Conservation (phyloP, 2,329 filamentous ascomycete genomes). For the Penicillium griseofulvum region DNA sequence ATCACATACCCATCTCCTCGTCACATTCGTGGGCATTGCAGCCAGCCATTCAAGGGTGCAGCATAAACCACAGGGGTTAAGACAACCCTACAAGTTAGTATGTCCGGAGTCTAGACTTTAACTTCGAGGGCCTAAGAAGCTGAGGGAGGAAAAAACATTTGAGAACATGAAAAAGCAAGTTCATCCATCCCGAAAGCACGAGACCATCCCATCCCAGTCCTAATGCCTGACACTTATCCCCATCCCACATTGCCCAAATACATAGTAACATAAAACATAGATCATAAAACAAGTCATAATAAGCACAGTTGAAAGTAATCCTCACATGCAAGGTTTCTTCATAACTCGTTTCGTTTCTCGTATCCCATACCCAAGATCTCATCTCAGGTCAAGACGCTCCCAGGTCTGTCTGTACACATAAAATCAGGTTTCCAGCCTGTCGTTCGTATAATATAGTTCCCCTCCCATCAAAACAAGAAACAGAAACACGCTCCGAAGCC, state of each 20-base stretch:
- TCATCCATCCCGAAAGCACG: neutral
- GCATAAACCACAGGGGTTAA: neutral
- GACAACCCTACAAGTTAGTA: neutral
- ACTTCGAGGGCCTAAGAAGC: neutral
- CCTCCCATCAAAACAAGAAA: conserved; percentile 16
- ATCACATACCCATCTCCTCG: conserved; percentile 8
- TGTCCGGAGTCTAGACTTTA: neutral
- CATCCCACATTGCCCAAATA: neutral
- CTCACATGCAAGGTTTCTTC: conserved; percentile 7
- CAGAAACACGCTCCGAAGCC: conserved; percentile 13
- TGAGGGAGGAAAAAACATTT: neutral
- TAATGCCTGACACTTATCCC: neutral
- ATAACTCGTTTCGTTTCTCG: conserved; percentile 14
- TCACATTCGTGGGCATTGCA: conserved; percentile 4
- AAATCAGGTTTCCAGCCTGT: conserved; percentile 2
- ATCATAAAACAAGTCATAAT: neutral
- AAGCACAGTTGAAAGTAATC: conserved; percentile 3
- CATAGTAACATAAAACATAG: conserved; percentile 1
- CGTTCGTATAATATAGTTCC: conserved; percentile 15
- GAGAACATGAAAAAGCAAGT: neutral
- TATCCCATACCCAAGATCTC: conserved; percentile 7
- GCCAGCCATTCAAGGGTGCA: neutral
- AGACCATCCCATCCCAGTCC: neutral
- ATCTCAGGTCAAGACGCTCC: neutral
- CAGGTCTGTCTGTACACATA: conserved; percentile 12